Percentiles rank a stretch among this genome's conserved stretches.
These are phyloP conservation scores for Abrus precatorius DNA, from an alignment of 306 rosid species.

Conservation along the genomic window DNA sequence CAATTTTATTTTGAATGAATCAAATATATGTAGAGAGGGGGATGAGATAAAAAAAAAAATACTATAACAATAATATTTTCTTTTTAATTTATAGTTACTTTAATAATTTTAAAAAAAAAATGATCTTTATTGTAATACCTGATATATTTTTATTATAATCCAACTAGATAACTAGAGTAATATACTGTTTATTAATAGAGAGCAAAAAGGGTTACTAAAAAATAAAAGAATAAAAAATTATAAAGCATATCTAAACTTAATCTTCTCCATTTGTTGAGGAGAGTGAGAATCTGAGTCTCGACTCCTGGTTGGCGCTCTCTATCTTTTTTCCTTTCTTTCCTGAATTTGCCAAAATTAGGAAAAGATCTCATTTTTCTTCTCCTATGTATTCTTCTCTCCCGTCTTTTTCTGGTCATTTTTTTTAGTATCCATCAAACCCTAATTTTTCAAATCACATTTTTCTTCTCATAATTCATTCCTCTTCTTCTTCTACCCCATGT, in stretches of 20 bases:
- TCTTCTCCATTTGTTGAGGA: conserved; percentile 16
- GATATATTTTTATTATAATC: no score
- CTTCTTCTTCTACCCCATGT: background rate
- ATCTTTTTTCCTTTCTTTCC: background rate
- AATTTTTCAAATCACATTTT: conserved; percentile 20
- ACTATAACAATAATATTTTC: no score
- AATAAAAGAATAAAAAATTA: no score
- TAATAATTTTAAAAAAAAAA: no score
- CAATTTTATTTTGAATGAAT: no score
- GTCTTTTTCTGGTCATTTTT: background rate
- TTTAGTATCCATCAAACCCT: conserved; percentile 37
- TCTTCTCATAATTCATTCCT: background rate
- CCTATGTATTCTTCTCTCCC: background rate
- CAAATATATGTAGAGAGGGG: no score
- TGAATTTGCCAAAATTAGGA: background rate
- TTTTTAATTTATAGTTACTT: no score
- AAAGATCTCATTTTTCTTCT: background rate
- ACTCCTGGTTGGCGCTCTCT: background rate
- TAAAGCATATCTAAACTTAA: background rate
- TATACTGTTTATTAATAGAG: no score
- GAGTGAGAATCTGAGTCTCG: background rate
- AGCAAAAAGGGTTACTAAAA: no score
- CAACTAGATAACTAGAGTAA: no score
- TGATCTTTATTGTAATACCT: no score
- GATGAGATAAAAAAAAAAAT: no score